Evolutionary conservation across 2,329 filamentous ascomycete genomes (phyloP).

Genomic region (Coccinonectria pachysandricola): DNA sequence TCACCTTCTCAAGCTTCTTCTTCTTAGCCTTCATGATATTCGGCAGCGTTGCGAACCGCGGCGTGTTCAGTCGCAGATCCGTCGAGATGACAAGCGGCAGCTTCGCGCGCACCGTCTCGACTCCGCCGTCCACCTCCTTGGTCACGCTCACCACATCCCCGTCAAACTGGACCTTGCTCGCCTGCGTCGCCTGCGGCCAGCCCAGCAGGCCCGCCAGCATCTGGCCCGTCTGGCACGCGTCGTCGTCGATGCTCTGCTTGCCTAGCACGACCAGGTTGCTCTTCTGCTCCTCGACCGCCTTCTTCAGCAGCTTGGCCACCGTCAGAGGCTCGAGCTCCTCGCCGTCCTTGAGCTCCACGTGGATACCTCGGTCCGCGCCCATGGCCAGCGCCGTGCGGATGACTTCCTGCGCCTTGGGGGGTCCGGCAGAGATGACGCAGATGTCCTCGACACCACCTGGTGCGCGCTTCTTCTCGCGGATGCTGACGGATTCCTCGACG

Average conservation of each 20-base stretch:
- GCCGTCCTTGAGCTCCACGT: slow-evolving; percentile 69
- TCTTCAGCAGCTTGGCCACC: slow-evolving; percentile 82
- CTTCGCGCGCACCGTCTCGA: slow-evolving; percentile 77
- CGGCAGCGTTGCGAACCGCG: slow-evolving; percentile 85
- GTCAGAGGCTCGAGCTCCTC: slow-evolving; percentile 76
- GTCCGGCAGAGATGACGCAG: slow-evolving; percentile 78
- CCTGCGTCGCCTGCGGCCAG: slow-evolving; percentile 94
- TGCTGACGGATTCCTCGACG: slow-evolving; percentile 88
- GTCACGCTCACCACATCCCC: slow-evolving; percentile 65
- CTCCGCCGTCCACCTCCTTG: slow-evolving; percentile 89
- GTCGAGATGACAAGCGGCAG: slow-evolving; percentile 92
- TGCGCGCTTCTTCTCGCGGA: slow-evolving; percentile 75
- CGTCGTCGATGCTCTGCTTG: slow-evolving; percentile 98
- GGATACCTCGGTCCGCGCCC: slow-evolving; percentile 87
- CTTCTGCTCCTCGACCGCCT: slow-evolving; percentile 72
- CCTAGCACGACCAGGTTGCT: slow-evolving; percentile 88
- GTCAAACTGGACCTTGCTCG: slow-evolving; percentile 70
- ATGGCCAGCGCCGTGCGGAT: slow-evolving; percentile 97
- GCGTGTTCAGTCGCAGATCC: slow-evolving; percentile 88
- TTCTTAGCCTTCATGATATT: slow-evolving; percentile 99
- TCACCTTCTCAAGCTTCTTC: slow-evolving; percentile 95
- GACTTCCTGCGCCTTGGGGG: slow-evolving; percentile 76
- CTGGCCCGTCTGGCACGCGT: slow-evolving; percentile 90
- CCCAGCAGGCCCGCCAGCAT: slow-evolving; percentile 90
- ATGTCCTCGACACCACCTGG: slow-evolving; percentile 79